A percentile compares a stretch with the other conserved stretches of the same genome.
phyloP scores from a whole-genome alignment of 495 filamentous ascomycete genomes.

The Hypomontagnella submonticulosa region DNA sequence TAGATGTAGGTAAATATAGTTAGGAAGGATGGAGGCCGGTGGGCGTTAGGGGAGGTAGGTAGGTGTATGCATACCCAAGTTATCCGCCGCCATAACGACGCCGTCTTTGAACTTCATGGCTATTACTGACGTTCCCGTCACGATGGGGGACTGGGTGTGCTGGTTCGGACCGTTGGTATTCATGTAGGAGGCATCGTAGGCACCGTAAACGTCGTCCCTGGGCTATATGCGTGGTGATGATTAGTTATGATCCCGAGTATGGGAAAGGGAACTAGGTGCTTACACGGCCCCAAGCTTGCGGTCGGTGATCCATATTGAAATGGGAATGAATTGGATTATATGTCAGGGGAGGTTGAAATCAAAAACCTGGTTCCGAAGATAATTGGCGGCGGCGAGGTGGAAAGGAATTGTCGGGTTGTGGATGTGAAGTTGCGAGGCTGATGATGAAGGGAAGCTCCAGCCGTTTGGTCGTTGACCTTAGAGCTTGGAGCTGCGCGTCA shows the following conservation, averaged over 20 bases:
- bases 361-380: neutral
- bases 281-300: slow-evolving; percentile 97
- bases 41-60: neutral
- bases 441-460: slow-evolving; percentile 40
- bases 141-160: slow-evolving; percentile 89
- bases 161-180: slow-evolving; percentile 74
- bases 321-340: slow-evolving; percentile 2
- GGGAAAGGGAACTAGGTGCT: slow-evolving; percentile 45
- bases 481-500: slow-evolving; percentile 48
- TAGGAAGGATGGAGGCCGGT: slow-evolving; percentile 5
- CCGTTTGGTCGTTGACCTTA: slow-evolving; percentile 22
- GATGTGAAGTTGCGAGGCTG: slow-evolving; percentile 19
- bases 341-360: neutral
- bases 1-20: neutral
- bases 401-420: slow-evolving; percentile 8
- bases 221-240: slow-evolving; percentile 65
- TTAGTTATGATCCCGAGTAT: slow-evolving; percentile 17
- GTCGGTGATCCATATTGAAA: slow-evolving; percentile 86
- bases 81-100: slow-evolving; percentile 96
- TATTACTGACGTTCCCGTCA: slow-evolving; percentile 95
- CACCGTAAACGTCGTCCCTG: slow-evolving; percentile 93
- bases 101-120: slow-evolving; percentile 95
- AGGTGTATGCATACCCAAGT: slow-evolving; percentile 73
- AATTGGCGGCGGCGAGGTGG: neutral
- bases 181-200: slow-evolving; percentile 88